Evolutionary conservation across 106 monocot genomes (phyloP), one percentile per base, ranked within the genome.

Genomic region (Platanthera guangdongensis): DNA sequence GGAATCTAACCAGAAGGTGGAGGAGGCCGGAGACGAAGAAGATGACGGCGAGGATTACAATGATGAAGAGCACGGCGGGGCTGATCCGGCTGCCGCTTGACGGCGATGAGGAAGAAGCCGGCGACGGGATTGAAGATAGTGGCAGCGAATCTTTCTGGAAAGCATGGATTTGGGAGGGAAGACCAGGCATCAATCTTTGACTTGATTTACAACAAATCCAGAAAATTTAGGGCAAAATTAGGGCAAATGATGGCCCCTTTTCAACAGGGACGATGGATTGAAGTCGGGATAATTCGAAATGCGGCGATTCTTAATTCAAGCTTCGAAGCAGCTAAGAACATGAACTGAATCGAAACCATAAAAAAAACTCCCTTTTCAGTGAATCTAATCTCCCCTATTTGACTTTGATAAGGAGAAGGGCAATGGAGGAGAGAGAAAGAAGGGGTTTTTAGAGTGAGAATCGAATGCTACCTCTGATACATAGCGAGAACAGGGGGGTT

Each of bases 1-100:
- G 75, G 80, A 97, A 90, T 71, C 94, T 84, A 8, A 91, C 85
- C 0, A 97, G 76, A 22, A 97, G 89, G 74, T 97, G 94, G 57
- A 97, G 83, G 21, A 97, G 88, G 30, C 97, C 94, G 15, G 91
- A 94, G 47, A 94, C 75, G 80, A 97, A 92, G 91, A 97, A 88
- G 72, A 97, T 85, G 5, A 93, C 97, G 0, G 94, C 91, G 7
- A 97, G 74, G 47, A 97, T 89, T 54, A 97, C 87, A 14, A 94
- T 92, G 81, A 94, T 82, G 83, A 94, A 89, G 47, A 97, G 83
- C 49, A 97, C 80, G 4, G 91, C 87, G n/a, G 94, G 97, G 83
- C 89, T 97, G 16, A 97, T 94, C 72, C 84, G 87, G 63, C 22
- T 84, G 25, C 50, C 78, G 50, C 75, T 57, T 45, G 78, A 4